A percentile compares a stretch with the other conserved stretches of the same genome.
Conservation (phyloP, 169 alveolate species). For the Plasmodium gaboni region DNA sequence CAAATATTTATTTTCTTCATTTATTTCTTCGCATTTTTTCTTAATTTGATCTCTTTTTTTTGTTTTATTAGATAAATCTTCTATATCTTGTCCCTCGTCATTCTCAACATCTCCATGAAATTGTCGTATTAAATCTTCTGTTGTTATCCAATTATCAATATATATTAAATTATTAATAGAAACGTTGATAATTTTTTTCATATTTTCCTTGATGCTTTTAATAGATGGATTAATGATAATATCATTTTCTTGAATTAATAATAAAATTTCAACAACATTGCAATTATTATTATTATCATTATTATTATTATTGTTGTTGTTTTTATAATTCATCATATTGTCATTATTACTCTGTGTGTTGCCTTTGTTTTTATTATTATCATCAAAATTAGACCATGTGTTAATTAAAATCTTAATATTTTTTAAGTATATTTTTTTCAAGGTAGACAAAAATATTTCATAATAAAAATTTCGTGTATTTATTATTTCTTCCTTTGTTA, state of each 20-base stretch:
- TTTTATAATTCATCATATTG: no score
- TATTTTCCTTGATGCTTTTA: conserved; percentile 51
- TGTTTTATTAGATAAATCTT: neutral
- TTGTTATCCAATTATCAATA: conserved; percentile 72
- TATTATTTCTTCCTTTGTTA: conserved; percentile 53
- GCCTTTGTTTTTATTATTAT: neutral
- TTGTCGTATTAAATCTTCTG: conserved; percentile 42
- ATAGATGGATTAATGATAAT: conserved; percentile 74
- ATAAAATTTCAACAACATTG: conserved; percentile 53
- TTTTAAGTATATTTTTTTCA: conserved; percentile 58
- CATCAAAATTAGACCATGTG: conserved; percentile 48
- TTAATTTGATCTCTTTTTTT: neutral
- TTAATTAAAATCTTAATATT: conserved; percentile 53
- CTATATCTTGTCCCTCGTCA: neutral
- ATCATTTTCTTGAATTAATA: conserved; percentile 52
- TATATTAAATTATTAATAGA: conserved; percentile 70
- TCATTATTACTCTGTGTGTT: neutral
- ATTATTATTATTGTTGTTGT: no score
- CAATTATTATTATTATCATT: no score
- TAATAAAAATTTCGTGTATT: conserved; percentile 55
- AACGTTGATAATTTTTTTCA: conserved; percentile 69
- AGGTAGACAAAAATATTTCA: conserved; percentile 28
- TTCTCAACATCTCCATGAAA: conserved; percentile 23
- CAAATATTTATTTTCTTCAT: neutral
- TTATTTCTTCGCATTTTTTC: neutral